A percentile compares a stretch with the other conserved stretches of the same genome.
Conservation (phyloP, 2,329 filamentous ascomycete species). For the Diaporthe amygdali region DNA sequence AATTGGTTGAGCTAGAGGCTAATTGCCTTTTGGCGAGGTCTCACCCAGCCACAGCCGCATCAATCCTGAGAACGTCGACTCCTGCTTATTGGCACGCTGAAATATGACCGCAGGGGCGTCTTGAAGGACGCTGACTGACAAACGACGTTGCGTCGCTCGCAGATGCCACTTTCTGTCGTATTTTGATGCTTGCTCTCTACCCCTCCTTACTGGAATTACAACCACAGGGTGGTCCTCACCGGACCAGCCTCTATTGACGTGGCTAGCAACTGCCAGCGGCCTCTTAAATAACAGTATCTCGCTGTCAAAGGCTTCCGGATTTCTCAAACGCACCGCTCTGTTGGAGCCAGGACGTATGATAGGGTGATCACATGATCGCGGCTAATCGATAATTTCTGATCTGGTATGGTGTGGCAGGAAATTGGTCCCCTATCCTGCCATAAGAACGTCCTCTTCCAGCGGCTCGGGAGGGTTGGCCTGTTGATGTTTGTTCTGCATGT, state of each 20-base stretch:
- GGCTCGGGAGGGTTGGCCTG: conserved; percentile 50
- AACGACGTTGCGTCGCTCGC: not conserved
- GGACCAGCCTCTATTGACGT: too few species aligned
- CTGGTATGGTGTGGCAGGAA: not conserved
- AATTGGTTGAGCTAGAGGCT: not conserved
- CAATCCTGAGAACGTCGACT: not conserved
- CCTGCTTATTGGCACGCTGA: not conserved
- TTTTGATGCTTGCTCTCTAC: not conserved
- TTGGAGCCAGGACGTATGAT: not conserved
- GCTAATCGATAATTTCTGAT: not conserved
- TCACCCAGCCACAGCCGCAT: not conserved
- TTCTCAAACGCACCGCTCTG: not conserved
- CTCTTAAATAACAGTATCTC: not conserved
- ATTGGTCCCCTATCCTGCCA: not conserved
- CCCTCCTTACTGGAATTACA: too few species aligned
- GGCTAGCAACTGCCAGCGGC: not conserved
- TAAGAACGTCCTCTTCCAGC: conserved; percentile 44
- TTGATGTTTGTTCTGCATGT: conserved; percentile 65
- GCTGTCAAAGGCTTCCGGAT: not conserved
- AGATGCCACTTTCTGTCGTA: not conserved
- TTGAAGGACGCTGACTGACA: not conserved
- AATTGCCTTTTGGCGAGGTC: not conserved
- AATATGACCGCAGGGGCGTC: not conserved
- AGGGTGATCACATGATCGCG: not conserved
- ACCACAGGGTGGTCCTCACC: not conserved